Evolutionary conservation across 768 basidiomycete genomes (phyloP).

Genomic region (Amanita brunnescens): DNA sequence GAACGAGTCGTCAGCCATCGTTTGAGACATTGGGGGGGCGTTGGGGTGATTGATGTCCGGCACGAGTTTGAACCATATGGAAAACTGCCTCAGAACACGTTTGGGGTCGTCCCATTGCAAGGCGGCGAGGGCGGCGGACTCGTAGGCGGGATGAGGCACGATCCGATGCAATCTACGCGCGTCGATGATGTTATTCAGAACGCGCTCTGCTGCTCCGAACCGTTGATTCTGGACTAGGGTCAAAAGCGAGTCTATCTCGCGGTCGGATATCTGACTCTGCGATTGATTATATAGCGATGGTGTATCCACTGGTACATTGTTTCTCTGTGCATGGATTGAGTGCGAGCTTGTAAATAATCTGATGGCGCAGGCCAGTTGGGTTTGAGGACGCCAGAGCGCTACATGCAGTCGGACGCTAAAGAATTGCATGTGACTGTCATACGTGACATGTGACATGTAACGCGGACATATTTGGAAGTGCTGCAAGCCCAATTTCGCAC

Average conservation of each 20-base stretch:
- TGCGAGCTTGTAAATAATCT: no score
- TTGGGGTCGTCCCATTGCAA: slow-evolving; percentile 10
- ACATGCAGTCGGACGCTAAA: no score
- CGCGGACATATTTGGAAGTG: no score
- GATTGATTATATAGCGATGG: background rate
- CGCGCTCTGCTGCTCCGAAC: slow-evolving; percentile 1
- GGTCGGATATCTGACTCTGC: no score
- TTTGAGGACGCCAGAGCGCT: no score
- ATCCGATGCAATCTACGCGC: background rate
- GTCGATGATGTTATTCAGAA: background rate
- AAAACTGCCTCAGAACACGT: slow-evolving; percentile 5
- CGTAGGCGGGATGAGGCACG: slow-evolving; percentile 10
- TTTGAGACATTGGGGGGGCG: background rate
- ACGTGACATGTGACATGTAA: background rate
- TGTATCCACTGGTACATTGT: no score
- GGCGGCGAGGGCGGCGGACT: slow-evolving; percentile 12
- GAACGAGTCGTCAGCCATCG: background rate
- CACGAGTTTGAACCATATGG: slow-evolving; percentile 15
- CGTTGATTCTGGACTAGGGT: background rate
- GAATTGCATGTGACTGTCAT: no score
- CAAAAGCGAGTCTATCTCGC: background rate
- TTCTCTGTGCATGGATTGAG: no score
- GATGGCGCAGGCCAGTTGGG: no score
- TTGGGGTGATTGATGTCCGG: slow-evolving; percentile 7
- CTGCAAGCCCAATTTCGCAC: background rate